Evolutionary conservation across 169 alveolate genomes (phyloP), one percentile per base, ranked within the genome.

Genomic region (Plasmodium berghei): DNA sequence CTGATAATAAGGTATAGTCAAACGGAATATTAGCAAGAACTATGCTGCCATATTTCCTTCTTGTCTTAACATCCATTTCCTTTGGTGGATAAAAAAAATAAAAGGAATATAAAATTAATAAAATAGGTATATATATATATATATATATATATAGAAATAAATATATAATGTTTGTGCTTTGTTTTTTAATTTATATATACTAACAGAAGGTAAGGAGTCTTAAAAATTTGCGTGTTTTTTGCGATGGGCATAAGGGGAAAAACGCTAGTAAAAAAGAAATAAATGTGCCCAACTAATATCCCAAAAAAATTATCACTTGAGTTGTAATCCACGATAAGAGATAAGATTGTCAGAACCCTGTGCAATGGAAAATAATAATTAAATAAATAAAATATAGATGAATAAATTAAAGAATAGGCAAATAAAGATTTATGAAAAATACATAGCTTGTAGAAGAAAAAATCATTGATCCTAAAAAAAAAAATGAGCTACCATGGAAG

Each of bases 221-320:
- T 95, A 89, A 96, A 95, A 34, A 96, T 86, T 49, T 95, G 94
- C 48, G 94, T 80, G 24, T 98, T 98, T 67, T 95, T 88, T 58
- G 98, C 88, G 34, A 95, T 93, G 16, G 98, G 98, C 98, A 96
- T 93, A 63, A 89, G 95, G 28, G 98, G 98, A 66, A 93, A 96
- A 49, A 96, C 96, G 63, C 94, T 98, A 49, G 96, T 96, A 93
- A 96, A 96, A 83, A 96, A 96, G 94, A 95, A 96, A 88, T 96
- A 96, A 8, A 95, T 92, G 71, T 96, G 98, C 42, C 98, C 98
- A 1, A 96, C 98, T 46, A 94, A 67, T 34, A 96, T 96, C 34
- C 98, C 98, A 87, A 95, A 73, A 26, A 96, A 87, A 87, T 96
- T 95, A 55, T 96, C 98, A 73, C 94, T 93, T 61, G 96, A 92